Evolutionary conservation across 2,329 filamentous ascomycete genomes (phyloP).

Genomic region (Aspergillus sp.): DNA sequence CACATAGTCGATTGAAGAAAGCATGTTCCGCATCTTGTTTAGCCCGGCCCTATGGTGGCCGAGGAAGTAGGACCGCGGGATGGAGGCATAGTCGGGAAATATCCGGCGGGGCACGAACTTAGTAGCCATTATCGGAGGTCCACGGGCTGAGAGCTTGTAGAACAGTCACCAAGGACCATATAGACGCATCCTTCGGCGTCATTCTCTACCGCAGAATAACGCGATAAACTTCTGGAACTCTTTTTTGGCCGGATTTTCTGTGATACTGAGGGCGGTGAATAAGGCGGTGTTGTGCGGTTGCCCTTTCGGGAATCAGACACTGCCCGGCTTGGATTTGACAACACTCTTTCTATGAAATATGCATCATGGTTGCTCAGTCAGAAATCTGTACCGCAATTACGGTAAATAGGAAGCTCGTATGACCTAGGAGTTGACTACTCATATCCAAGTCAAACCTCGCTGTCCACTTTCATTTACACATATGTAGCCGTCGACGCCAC

Average conservation of each 20-base stretch:
- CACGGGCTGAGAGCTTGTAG: not conserved
- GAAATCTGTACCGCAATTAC: too few species aligned
- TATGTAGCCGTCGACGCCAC: too few species aligned
- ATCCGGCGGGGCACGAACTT: constrained; percentile 70
- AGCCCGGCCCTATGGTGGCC: constrained; percentile 87
- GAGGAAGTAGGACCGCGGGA: constrained; percentile 88
- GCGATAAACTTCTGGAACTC: not conserved
- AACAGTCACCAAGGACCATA: not conserved
- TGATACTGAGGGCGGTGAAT: not conserved
- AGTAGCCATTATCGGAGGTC: constrained; percentile 23
- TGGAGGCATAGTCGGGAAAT: constrained; percentile 71
- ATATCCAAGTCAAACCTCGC: too few species aligned
- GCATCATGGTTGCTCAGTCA: too few species aligned
- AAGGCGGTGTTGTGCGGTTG: not conserved
- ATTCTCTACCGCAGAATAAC: constrained; percentile 6
- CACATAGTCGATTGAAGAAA: constrained; percentile 80
- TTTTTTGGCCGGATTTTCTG: not conserved
- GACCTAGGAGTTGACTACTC: too few species aligned
- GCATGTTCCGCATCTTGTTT: constrained; percentile 74
- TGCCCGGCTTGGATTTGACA: not conserved
- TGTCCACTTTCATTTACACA: too few species aligned
- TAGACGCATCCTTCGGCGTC: not conserved
- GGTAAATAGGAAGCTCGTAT: too few species aligned
- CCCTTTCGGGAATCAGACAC: not conserved
- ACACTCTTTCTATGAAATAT: too few species aligned